Percentiles rank a stretch among this genome's conserved stretches.
Conservation (phyloP, 2,329 filamentous ascomycete genomes). For the Colletotrichum higginsianum region DNA sequence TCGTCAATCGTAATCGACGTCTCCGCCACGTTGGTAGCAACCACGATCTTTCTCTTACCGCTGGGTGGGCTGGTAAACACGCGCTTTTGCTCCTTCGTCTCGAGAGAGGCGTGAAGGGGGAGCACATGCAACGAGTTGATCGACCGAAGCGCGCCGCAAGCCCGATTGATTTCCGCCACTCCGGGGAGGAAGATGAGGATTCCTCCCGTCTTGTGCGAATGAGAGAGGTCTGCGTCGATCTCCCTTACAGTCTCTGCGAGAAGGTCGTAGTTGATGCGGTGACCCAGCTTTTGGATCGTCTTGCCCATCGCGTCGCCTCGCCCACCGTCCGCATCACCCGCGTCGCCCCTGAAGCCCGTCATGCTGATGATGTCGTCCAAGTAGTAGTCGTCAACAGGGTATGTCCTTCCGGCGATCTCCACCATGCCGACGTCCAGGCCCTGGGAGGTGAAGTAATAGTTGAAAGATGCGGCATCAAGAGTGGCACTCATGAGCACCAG, state of each 20-base stretch:
- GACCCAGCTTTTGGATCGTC: conserved; percentile 80
- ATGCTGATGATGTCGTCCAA: conserved; percentile 88
- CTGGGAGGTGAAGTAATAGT: conserved; percentile 83
- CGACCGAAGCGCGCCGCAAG: conserved; percentile 77
- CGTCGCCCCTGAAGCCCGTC: conserved; percentile 76
- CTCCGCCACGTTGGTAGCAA: conserved; percentile 96
- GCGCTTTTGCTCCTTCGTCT: conserved; percentile 87
- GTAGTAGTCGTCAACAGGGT: conserved; percentile 90
- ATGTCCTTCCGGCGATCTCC: conserved; percentile 90
- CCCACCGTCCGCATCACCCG: conserved; percentile 62
- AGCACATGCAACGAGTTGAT: conserved; percentile 79
- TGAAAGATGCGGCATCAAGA: conserved; percentile 88
- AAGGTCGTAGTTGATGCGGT: conserved; percentile 92
- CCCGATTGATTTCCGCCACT: conserved; percentile 90
- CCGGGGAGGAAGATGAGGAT: conserved; percentile 97
- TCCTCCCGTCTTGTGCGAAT: conserved; percentile 79
- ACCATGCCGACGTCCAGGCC: conserved; percentile 81
- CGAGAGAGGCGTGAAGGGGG: conserved; percentile 91
- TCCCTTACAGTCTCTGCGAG: conserved; percentile 83
- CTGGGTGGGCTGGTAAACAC: conserved; percentile 84
- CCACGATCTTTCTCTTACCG: conserved; percentile 91
- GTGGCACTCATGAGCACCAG: conserved; percentile 97
- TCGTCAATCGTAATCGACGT: conserved; percentile 99
- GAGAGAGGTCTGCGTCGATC: conserved; percentile 82
- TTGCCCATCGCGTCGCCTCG: conserved; percentile 74